phyloP scores from a whole-genome alignment of 108 stramenopile genomes.

The Skeletonema marinoi region DNA sequence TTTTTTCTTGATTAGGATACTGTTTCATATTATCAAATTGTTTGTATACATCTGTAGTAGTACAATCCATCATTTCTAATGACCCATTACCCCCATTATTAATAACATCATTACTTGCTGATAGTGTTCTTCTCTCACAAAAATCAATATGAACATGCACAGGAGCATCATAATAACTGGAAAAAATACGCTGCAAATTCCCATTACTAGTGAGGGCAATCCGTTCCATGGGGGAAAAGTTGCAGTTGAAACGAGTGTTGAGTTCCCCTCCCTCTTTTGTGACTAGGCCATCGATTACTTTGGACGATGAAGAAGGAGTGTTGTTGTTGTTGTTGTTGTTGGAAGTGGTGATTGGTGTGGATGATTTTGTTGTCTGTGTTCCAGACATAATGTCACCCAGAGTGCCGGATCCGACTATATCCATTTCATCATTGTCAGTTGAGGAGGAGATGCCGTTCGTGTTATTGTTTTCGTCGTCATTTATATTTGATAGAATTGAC shows the following conservation, averaged over 20 bases:
- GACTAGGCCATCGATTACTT: constrained; percentile 46
- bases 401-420: constrained; percentile 54
- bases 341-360: background rate
- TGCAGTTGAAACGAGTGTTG: constrained; percentile 34
- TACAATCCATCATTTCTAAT: background rate
- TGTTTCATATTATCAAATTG: background rate
- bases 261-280: constrained; percentile 54
- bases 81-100: background rate
- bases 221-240: constrained; percentile 69
- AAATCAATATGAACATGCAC: constrained; percentile 67
- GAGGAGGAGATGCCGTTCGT: background rate
- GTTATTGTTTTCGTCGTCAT: background rate
- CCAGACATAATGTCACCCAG: constrained; percentile 82
- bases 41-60: background rate
- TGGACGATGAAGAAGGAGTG: background rate
- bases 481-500: background rate
- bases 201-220: constrained; percentile 87
- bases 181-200: constrained; percentile 82
- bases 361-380: background rate
- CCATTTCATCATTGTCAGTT: constrained; percentile 10
- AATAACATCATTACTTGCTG: background rate
- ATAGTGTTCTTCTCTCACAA: constrained; percentile 30
- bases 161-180: constrained; percentile 84
- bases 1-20: background rate
- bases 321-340: background rate